Evolutionary conservation across 805 yeast species (phyloP).

Genomic region (Hanseniaspora guilliermondii): DNA sequence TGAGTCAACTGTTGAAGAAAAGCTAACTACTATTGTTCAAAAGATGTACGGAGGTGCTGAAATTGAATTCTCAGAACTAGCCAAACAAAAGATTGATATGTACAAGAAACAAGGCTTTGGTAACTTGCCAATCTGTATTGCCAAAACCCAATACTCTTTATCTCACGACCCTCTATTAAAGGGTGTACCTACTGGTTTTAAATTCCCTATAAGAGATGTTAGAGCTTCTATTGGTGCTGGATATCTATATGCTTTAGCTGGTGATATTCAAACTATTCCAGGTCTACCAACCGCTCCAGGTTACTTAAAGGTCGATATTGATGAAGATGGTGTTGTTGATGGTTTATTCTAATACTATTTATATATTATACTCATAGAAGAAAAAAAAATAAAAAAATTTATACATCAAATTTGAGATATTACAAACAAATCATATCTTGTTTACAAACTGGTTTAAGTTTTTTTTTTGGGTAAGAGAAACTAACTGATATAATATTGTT

Average conservation of each 20-base stretch:
- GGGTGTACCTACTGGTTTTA: conserved; percentile 91
- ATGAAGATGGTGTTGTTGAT: conserved; percentile 79
- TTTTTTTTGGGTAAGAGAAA: too few species aligned
- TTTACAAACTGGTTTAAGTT: too few species aligned
- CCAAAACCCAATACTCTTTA: conserved; percentile 92
- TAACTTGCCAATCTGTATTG: conserved; percentile 87
- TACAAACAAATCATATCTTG: too few species aligned
- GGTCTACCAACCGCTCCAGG: conserved; percentile 95
- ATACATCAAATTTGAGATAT: too few species aligned
- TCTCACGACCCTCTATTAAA: conserved; percentile 88
- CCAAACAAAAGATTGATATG: conserved; percentile 65
- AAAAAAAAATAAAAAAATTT: too few species aligned
- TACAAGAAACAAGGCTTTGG: conserved; percentile 82
- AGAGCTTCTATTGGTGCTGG: conserved; percentile 95
- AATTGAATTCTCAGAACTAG: conserved; percentile 71
- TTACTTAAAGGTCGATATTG: conserved; percentile 91
- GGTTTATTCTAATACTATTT: conserved; percentile 56
- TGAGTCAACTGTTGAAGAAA: conserved; percentile 63
- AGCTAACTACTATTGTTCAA: conserved; percentile 64
- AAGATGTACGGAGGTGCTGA: conserved; percentile 88
- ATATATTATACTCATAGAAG: too few species aligned
- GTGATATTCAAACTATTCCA: conserved; percentile 93
- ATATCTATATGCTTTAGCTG: conserved; percentile 89
- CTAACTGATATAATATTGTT: too few species aligned
- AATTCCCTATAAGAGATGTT: conserved; percentile 86